These are phyloP conservation scores for Bacidia gigantensis DNA, from an alignment of 495 filamentous ascomycete species.

Conservation along the genomic window DNA sequence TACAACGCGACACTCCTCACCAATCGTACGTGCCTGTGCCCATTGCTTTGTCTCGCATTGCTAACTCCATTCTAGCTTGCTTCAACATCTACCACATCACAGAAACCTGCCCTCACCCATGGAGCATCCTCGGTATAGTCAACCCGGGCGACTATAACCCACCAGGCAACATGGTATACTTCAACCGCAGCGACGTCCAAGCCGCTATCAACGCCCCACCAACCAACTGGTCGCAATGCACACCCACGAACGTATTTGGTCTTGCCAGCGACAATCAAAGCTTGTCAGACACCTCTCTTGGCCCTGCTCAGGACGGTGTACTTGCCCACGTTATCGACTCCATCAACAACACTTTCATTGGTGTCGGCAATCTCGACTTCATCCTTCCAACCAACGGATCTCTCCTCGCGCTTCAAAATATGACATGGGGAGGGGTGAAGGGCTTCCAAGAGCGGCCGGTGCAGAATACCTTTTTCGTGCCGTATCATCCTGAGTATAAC, in stretches of 20 bases:
- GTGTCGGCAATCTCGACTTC: constrained; percentile 50
- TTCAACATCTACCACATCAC: constrained; percentile 68
- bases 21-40: constrained; percentile 28
- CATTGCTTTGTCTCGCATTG: background rate
- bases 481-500: constrained; percentile 37
- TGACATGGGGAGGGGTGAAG: constrained; percentile 64
- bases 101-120: constrained; percentile 59
- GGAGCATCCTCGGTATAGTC: constrained; percentile 62
- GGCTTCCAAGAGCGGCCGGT: constrained; percentile 48
- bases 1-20: constrained; percentile 38
- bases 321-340: constrained; percentile 51
- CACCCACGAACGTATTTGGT: constrained; percentile 40
- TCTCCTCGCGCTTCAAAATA: constrained; percentile 63
- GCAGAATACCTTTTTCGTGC: constrained; percentile 47
- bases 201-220: constrained; percentile 55
- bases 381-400: constrained; percentile 50
- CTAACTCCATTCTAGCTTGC: constrained; percentile 37
- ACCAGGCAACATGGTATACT: constrained; percentile 49
- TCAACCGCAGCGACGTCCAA: constrained; percentile 66
- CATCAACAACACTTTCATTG: constrained; percentile 55
- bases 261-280: constrained; percentile 28
- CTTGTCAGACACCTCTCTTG: constrained; percentile 32
- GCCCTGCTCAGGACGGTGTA: constrained; percentile 31
- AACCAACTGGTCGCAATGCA: constrained; percentile 48
- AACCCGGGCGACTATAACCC: constrained; percentile 38